Evolutionary conservation across 176 grass and related monocot genomes (phyloP).

Genomic region (Eragrostis nindensis): DNA sequence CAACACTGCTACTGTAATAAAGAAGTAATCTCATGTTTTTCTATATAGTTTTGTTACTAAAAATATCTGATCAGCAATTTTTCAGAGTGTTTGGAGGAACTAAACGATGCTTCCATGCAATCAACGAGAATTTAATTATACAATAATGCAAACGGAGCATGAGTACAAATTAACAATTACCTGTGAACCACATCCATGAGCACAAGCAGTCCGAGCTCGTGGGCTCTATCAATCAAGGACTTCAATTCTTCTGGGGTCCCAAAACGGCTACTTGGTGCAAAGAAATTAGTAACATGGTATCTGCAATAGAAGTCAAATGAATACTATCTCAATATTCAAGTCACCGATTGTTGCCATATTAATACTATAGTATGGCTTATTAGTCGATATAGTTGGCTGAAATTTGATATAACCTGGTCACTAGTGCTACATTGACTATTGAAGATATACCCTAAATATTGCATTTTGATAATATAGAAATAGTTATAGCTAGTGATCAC

Average conservation of each 20-base stretch:
- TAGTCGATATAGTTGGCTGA: slow-evolving; percentile 1
- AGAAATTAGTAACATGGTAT: slow-evolving; percentile 99
- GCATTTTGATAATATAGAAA: slow-evolving; percentile 15
- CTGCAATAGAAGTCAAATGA: slow-evolving; percentile 52
- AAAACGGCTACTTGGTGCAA: slow-evolving; percentile 97
- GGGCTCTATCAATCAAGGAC: slow-evolving; percentile 95
- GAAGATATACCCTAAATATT: slow-evolving; percentile 7
- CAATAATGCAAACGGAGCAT: neutral
- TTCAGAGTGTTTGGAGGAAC: neutral
- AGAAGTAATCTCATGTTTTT: neutral
- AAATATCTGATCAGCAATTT: neutral
- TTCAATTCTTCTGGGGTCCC: slow-evolving; percentile 97
- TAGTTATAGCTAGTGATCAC: neutral
- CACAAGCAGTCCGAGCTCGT: slow-evolving; percentile 90
- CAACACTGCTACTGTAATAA: neutral
- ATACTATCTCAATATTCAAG: slow-evolving; percentile 9
- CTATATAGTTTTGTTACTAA: neutral
- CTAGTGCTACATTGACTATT: neutral
- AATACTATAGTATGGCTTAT: slow-evolving; percentile 17
- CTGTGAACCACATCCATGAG: slow-evolving; percentile 99
- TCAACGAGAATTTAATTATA: slow-evolving; percentile 12
- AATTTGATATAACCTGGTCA: slow-evolving; percentile 10
- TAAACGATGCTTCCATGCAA: slow-evolving; percentile 4
- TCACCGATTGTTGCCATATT: slow-evolving; percentile 6
- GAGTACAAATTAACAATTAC: slow-evolving; percentile 43